These are phyloP conservation scores for Curvularia eragrostidis DNA, from an alignment of 2,329 filamentous ascomycete genomes.

Conservation along the genomic window DNA sequence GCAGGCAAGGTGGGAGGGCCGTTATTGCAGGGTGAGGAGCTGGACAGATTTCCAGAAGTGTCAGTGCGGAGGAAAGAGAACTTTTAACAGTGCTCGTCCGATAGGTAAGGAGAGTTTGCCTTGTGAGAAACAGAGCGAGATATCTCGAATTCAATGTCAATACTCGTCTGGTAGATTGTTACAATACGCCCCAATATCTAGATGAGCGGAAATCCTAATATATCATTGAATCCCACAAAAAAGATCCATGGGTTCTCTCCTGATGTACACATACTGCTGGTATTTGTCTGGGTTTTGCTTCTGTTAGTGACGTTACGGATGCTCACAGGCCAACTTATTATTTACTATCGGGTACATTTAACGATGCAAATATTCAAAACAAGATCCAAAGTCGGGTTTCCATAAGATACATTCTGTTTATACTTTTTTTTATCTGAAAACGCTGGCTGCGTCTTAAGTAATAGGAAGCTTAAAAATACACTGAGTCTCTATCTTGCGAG, in stretches of 20 bases:
- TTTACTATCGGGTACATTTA: too few species aligned
- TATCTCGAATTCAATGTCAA: background rate
- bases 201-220: background rate
- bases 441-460: background rate
- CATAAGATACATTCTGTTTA: background rate
- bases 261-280: too few species aligned
- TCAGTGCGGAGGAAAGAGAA: slow-evolving; percentile 19
- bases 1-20: slow-evolving; percentile 22
- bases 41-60: slow-evolving; percentile 29
- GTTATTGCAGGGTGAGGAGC: slow-evolving; percentile 25
- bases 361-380: too few species aligned
- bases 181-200: background rate
- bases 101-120: background rate
- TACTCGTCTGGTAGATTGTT: background rate
- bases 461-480: background rate
- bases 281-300: too few species aligned
- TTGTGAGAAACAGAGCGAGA: background rate
- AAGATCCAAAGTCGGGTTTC: background rate
- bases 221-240: too few species aligned
- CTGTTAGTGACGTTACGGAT: too few species aligned
- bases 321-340: too few species aligned
- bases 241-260: background rate
- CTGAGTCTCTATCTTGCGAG: background rate
- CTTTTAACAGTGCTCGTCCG: slow-evolving; percentile 5
- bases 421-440: background rate